These are phyloP conservation scores for Phialemonium atrogriseum DNA, from an alignment of 2,329 filamentous ascomycete genomes.

Conservation along the genomic window DNA sequence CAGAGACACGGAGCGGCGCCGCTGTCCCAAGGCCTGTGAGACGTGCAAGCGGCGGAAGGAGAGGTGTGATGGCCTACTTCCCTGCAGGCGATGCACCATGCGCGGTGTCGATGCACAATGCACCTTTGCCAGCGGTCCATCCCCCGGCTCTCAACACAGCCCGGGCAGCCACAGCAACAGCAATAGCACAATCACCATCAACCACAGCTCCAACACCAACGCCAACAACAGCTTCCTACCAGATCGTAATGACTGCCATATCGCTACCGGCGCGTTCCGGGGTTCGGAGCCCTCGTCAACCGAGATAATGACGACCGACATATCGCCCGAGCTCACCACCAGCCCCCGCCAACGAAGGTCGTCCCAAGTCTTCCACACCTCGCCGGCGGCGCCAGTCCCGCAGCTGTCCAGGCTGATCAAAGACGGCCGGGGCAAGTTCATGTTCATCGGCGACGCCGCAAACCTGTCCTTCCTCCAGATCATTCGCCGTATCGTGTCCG, in stretches of 20 bases:
- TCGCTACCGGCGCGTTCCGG: too few species aligned
- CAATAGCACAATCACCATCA: not conserved
- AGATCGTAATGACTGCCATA: too few species aligned
- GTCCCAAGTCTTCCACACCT: not conserved
- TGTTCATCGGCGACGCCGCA: conserved; percentile 28
- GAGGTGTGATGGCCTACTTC: conserved; percentile 18
- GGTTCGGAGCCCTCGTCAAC: not conserved
- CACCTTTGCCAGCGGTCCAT: not conserved
- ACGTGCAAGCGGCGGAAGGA: conserved; percentile 21
- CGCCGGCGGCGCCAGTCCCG: conserved; percentile 9
- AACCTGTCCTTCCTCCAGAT: conserved; percentile 25
- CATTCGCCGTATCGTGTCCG: conserved; percentile 22
- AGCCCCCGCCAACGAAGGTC: not conserved
- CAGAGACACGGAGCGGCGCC: conserved; percentile 13
- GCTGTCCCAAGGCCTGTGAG: conserved; percentile 17
- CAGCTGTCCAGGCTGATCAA: conserved; percentile 21
- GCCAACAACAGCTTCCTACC: too few species aligned
- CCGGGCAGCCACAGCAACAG: not conserved
- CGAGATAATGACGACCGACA: not conserved
- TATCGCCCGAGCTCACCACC: conserved; percentile 8
- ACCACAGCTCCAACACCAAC: too few species aligned
- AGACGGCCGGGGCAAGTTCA: conserved; percentile 22
- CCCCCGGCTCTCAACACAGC: not conserved
- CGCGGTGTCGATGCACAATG: not conserved
- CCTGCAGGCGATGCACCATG: conserved; percentile 17